These are phyloP conservation scores for Myotisia sp. DNA, from an alignment of 2,329 filamentous ascomycete genomes.

Conservation along the genomic window DNA sequence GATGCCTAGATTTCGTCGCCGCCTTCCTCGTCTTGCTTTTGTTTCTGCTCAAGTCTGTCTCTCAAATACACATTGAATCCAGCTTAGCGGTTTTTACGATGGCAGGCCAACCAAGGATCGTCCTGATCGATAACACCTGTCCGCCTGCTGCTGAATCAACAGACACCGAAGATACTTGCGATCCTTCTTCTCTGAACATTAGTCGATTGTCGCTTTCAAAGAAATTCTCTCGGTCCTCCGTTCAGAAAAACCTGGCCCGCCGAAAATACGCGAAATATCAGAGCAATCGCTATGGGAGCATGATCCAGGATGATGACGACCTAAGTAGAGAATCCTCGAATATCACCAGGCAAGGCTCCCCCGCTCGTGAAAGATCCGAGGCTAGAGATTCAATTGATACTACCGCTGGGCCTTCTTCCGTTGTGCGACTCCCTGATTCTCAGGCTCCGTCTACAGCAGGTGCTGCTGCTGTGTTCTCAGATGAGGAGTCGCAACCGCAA, in stretches of 20 bases:
- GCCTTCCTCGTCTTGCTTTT: too few relatives aligned
- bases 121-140: slow-evolving; percentile 29
- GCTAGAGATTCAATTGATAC: not conserved
- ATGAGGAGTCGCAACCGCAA: slow-evolving; percentile 1
- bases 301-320: not conserved
- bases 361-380: slow-evolving; percentile 2
- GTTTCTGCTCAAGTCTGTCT: too few relatives aligned
- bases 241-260: slow-evolving; percentile 27
- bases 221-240: slow-evolving; percentile 21
- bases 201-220: slow-evolving; percentile 16
- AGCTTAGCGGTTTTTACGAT: too few relatives aligned
- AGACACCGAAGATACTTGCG: too few relatives aligned
- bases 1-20: too few relatives aligned
- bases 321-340: slow-evolving; percentile 5
- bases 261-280: slow-evolving; percentile 38
- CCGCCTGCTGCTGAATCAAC: too few relatives aligned
- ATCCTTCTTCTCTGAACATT: too few relatives aligned
- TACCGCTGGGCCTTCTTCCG: not conserved
- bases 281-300: slow-evolving; percentile 40
- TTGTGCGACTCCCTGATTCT: not conserved
- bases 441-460: slow-evolving; percentile 3
- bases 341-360: slow-evolving; percentile 3
- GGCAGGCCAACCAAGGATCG: slow-evolving; percentile 19
- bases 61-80: too few relatives aligned
- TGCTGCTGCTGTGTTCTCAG: not conserved